Percentiles rank a stretch among this genome's conserved stretches.
These are phyloP conservation scores for Emericellopsis atlantica DNA, from an alignment of 2,329 filamentous ascomycete genomes.

Conservation along the genomic window DNA sequence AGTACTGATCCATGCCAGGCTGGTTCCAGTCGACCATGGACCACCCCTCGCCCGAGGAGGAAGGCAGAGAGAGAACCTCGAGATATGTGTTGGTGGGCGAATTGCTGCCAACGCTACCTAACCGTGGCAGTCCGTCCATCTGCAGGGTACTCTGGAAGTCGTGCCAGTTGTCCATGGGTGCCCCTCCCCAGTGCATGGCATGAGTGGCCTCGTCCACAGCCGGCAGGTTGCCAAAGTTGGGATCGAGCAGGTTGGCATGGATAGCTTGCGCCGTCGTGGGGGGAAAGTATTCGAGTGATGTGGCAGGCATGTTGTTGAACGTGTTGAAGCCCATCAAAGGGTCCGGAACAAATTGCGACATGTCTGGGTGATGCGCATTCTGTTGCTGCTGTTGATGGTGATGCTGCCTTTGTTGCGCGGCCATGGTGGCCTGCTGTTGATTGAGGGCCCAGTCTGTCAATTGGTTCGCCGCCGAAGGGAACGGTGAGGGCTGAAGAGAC, in stretches of 20 bases:
- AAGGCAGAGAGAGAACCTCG: slow-evolving; percentile 71
- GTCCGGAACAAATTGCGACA: slow-evolving; percentile 44
- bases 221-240: slow-evolving; percentile 46
- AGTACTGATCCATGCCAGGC: slow-evolving; percentile 51
- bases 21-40: slow-evolving; percentile 64
- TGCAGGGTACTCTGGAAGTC: slow-evolving; percentile 57
- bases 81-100: slow-evolving; percentile 48
- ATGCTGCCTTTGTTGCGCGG: slow-evolving; percentile 20
- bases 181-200: slow-evolving; percentile 45
- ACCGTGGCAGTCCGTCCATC: slow-evolving; percentile 31
- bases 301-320: slow-evolving; percentile 40
- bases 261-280: slow-evolving; percentile 42
- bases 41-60: slow-evolving; percentile 82
- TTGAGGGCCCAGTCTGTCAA: slow-evolving; percentile 52
- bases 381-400: slow-evolving; percentile 10
- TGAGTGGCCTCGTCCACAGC: slow-evolving; percentile 42
- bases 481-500: slow-evolving; percentile 40
- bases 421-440: slow-evolving; percentile 30
- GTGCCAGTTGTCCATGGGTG: slow-evolving; percentile 62
- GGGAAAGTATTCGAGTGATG: slow-evolving; percentile 47
- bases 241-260: slow-evolving; percentile 50
- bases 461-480: slow-evolving; percentile 35
- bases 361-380: slow-evolving; percentile 28
- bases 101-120: slow-evolving; percentile 30
- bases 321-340: slow-evolving; percentile 42